Percentiles rank a stretch among this genome's conserved stretches.
These are phyloP conservation scores for Rutstroemia sydowiana DNA, from an alignment of 2,329 filamentous ascomycete genomes.

Conservation along the genomic window DNA sequence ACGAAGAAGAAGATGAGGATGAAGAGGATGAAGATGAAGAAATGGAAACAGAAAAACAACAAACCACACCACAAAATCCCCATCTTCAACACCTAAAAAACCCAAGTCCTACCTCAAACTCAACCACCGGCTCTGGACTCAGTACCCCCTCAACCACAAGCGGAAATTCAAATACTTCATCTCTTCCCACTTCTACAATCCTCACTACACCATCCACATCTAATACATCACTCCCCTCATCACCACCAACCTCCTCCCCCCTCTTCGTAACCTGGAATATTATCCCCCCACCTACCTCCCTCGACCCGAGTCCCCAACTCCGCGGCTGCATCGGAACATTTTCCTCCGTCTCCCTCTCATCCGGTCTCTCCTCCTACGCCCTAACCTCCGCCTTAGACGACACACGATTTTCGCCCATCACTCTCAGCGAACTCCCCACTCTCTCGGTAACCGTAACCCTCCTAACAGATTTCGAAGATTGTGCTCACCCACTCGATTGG, in stretches of 20 bases:
- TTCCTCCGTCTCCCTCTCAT: constrained; percentile 63
- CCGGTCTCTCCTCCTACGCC: constrained; percentile 72
- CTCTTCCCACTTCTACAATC: constrained; percentile 29
- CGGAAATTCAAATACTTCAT: no score
- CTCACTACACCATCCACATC: constrained; percentile 38
- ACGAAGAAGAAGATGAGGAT: constrained; percentile 2
- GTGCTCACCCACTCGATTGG: constrained; percentile 73
- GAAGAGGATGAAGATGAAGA: neutral
- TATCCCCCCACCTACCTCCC: constrained; percentile 39
- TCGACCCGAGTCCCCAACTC: constrained; percentile 44
- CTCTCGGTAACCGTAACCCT: constrained; percentile 69
- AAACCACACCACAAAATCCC: constrained; percentile 12
- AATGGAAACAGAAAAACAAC: neutral
- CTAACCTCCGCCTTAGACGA: constrained; percentile 67
- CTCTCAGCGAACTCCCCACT: constrained; percentile 44
- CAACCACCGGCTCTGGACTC: neutral
- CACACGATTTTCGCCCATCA: constrained; percentile 52
- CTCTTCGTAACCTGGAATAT: constrained; percentile 89
- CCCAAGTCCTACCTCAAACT: constrained; percentile 6
- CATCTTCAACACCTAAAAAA: constrained; percentile 17
- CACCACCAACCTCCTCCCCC: constrained; percentile 37
- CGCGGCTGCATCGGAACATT: constrained; percentile 97
- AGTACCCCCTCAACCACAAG: constrained; percentile 7
- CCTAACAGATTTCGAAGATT: constrained; percentile 76
- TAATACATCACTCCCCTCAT: constrained; percentile 30